Base-by-base conservation (phyloP, 352 stramenopile genomes). In the Phytophthora pseudosyringae region DNA sequence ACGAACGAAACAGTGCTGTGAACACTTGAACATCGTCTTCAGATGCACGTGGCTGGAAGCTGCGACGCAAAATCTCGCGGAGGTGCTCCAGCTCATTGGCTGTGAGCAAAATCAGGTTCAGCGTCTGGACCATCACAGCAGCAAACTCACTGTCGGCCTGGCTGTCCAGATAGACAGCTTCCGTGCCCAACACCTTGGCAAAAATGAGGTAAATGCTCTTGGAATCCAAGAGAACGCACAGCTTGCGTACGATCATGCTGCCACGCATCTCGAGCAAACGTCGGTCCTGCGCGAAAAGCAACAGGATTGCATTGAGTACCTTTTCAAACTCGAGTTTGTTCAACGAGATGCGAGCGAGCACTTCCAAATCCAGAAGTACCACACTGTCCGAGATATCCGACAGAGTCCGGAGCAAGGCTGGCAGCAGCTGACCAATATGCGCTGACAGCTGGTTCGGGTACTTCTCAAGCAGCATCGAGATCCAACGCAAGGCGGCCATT, bases 91-190 rank as follows among this genome's bases (percentile, higher is more conserved):
- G 80, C 75, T 99, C 98, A 18, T 95, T 97, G 1, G 98, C 97
- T 7, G 98, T 99, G 0, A 99, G 79, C 32, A 99, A 71, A 62
- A 99, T 99, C 7, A 99, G 73, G 65, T 99, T 99, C 8, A 99
- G 83, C 32, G 97, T 99, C 83, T 99, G 98, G 6, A 99, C 97
- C 96, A 99, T 99, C 15, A 99, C 97, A 0, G 93, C 93, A 11
- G 98, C 93, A 76, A 99, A 99, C 55, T 99, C 96, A 49, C 91
- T 77, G 57, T 98, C 88, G 10, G 74, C 67, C 18, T 78, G 69
- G 39, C 83, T 86, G 29, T 80, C 65, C 10, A 81, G 47, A 29
- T 72, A 73, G 1, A 73, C 69, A 16, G 76, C 78, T 40, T 88
- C 78, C 0, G 80, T 86, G 0, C 87, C 82, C n/a, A 99, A 68